Evolutionary conservation across 345 rosid species (phyloP), one percentile per base, ranked within the genome.

Genomic region (Melastoma malabathricum): DNA sequence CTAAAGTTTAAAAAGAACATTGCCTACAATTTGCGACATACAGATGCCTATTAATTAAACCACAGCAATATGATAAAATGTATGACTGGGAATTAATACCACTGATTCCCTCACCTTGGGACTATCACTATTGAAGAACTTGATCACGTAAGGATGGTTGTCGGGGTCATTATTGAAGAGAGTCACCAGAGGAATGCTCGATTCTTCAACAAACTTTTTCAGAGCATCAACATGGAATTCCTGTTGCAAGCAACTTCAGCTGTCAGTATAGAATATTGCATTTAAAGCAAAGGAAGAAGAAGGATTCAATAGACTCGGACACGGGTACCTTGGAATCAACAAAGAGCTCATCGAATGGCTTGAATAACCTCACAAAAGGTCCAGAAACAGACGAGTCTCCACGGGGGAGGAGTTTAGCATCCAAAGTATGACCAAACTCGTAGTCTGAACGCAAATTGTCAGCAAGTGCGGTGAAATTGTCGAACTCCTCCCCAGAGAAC

Each of bases 341-440:
- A 66, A 70, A 73, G 48, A 75, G 79, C 60, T 92, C 97, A 57
- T 92, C 97, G 64, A 92, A 92, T 67, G 97, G 98, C 82, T 92
- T 92, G 69, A 87, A 81, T 64, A 92, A 71, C 77, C 97, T 84
- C 52, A 92, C 84, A 1, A 83, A 52, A 43, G 99, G 97, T 15
- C 95, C 97, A n/a, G 82, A 10, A 22, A 81, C 80, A 4, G 92
- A 76, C 52, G 88, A 64, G 1, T 92, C 99, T 38, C 99, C 97
- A 41, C 79, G 82, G 18, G 99, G 90, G 72, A 92, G 95, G 66
- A 75, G 70, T 69, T 92, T 88, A 18, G 90, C 94, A 69, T 83
- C 80, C 72, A 64, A 57, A 64, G 94, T 75, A 58, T 92, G 99
- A 60, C 81, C 86, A 61, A 92, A 92, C 13, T 77, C 90, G 62